Conservation (phyloP, 352 stramenopile species). For the Phytopythium aichiense region DNA sequence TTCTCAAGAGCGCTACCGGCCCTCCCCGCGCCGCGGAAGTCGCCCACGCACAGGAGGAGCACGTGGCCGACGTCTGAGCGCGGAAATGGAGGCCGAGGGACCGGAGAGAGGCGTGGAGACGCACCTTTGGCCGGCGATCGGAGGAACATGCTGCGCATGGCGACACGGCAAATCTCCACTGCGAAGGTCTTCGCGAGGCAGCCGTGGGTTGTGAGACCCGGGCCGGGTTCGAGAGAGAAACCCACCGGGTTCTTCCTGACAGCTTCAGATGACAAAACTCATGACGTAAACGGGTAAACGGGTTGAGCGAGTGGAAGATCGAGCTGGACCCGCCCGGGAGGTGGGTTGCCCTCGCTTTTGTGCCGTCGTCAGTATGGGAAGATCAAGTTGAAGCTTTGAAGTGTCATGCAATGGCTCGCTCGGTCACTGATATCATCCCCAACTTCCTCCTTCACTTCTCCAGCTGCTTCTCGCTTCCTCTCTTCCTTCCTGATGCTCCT, state of each 20-base stretch:
- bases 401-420: neutral
- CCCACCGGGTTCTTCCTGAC: neutral
- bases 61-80: neutral
- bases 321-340: neutral
- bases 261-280: neutral
- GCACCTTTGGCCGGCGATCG: slow-evolving; percentile 8
- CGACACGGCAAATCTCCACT: neutral
- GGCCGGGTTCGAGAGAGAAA: neutral
- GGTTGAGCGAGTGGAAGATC: neutral
- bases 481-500: neutral
- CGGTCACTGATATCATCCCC: too few species aligned
- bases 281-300: neutral
- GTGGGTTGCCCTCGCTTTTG: neutral
- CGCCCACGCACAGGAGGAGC: neutral
- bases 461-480: too few species aligned
- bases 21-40: neutral
- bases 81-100: neutral
- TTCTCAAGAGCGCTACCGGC: neutral
- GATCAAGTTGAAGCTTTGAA: neutral
- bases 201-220: neutral
- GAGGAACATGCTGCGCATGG: slow-evolving; percentile 4
- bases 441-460: too few species aligned
- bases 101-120: neutral
- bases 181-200: neutral
- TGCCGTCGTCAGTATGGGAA: neutral